Percentiles rank a stretch among this genome's conserved stretches.
Evolutionary conservation across 176 grass and related monocot species (phyloP).

Genomic region (Aegilops longissima): DNA sequence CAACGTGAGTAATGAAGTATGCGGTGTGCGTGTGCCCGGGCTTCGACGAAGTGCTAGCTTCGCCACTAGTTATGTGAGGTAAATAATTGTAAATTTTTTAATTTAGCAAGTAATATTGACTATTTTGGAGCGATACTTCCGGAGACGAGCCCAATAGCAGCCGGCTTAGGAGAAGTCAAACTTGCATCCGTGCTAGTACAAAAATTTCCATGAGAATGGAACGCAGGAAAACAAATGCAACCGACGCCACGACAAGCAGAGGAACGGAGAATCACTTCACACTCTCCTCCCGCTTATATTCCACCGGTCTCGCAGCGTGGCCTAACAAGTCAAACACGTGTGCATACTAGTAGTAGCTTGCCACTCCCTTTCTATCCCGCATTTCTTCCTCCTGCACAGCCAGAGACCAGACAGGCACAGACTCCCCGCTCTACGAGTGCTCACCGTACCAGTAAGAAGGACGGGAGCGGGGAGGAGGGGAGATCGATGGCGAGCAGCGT

Average conservation of each 20-base stretch:
- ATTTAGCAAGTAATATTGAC: too few species aligned
- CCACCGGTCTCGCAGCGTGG: background rate
- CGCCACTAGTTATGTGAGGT: too few species aligned
- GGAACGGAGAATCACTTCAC: background rate
- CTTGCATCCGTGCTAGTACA: too few species aligned
- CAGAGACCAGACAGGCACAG: background rate
- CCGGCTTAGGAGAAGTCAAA: too few species aligned
- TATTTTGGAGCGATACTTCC: too few species aligned
- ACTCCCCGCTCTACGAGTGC: background rate
- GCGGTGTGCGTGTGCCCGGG: too few species aligned
- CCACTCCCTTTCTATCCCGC: background rate
- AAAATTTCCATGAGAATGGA: background rate
- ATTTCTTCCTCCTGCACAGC: background rate
- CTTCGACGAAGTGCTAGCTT: too few species aligned
- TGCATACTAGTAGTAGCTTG: background rate
- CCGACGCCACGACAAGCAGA: background rate
- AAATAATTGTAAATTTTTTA: too few species aligned
- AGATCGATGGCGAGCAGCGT: conserved; percentile 11
- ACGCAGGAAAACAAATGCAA: background rate
- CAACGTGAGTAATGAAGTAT: too few species aligned
- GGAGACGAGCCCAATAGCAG: too few species aligned
- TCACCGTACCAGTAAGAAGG: background rate
- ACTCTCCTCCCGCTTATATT: background rate
- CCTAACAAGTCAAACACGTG: background rate
- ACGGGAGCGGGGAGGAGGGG: background rate